Percentiles rank a stretch among this genome's conserved stretches.
phyloP scores from a whole-genome alignment of 768 basidiomycete species.

The Russula vinacea region DNA sequence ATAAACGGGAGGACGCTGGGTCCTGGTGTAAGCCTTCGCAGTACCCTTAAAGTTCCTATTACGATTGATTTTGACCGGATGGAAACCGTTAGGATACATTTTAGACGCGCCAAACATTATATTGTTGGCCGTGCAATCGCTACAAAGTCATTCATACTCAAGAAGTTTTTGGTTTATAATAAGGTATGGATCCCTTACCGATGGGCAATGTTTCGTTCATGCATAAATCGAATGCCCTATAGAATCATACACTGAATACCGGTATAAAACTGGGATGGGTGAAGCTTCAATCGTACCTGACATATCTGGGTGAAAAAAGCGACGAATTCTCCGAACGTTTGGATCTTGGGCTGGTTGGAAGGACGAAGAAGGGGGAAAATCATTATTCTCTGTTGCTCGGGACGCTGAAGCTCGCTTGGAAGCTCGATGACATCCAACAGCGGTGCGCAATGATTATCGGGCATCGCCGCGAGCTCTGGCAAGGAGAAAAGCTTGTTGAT shows the following conservation, averaged over 20 bases:
- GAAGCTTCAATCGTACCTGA: slow-evolving; percentile 34
- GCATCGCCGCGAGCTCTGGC: slow-evolving; percentile 29
- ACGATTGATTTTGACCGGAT: slow-evolving; percentile 29
- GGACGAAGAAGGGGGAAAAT: slow-evolving; percentile 38
- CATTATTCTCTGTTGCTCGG: slow-evolving; percentile 28
- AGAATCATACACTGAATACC: neutral
- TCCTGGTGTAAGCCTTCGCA: slow-evolving; percentile 32
- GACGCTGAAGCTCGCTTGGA: slow-evolving; percentile 22
- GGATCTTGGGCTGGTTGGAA: slow-evolving; percentile 35
- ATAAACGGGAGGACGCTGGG: slow-evolving; percentile 33
- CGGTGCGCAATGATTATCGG: slow-evolving; percentile 34
- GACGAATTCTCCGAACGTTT: slow-evolving; percentile 39
- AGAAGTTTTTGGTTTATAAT: no score
- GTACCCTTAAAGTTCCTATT: slow-evolving; percentile 31
- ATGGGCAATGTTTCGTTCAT: slow-evolving; percentile 33
- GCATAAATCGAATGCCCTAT: slow-evolving; percentile 34
- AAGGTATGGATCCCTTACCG: slow-evolving; percentile 33
- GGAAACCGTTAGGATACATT: slow-evolving; percentile 36
- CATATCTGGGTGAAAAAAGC: slow-evolving; percentile 38
- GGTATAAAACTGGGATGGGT: neutral
- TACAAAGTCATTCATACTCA: neutral
- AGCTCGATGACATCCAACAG: slow-evolving; percentile 33
- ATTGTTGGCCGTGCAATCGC: slow-evolving; percentile 26
- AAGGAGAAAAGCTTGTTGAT: slow-evolving; percentile 23
- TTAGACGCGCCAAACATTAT: slow-evolving; percentile 35